phyloP scores from a whole-genome alignment of 345 rosid species.

The Clausena lansium region DNA sequence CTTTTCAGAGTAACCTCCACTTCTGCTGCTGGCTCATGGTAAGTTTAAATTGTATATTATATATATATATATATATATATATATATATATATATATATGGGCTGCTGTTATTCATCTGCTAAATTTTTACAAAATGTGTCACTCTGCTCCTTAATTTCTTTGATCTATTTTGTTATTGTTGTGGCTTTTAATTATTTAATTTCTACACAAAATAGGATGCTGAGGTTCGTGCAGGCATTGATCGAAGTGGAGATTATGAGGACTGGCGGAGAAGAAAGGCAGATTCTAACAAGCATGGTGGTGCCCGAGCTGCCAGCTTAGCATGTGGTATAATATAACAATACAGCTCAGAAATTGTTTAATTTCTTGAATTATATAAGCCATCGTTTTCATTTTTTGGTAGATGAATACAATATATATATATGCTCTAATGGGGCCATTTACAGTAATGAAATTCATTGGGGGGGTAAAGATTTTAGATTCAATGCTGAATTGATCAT shows the following conservation, averaged over 20 bases:
- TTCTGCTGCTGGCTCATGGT: too few species aligned
- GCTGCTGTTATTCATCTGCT: too few species aligned
- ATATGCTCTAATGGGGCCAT: too few species aligned
- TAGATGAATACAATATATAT: background rate
- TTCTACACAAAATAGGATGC: slow-evolving; percentile 16
- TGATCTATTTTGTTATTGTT: background rate
- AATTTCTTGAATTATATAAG: background rate
- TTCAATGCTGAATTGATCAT: too few species aligned
- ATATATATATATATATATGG: too few species aligned
- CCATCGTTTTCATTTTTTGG: background rate
- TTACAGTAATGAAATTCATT: too few species aligned
- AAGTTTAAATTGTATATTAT: too few species aligned
- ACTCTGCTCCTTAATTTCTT: background rate
- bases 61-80: too few species aligned
- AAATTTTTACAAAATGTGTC: too few species aligned
- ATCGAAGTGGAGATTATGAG: slow-evolving; percentile 25
- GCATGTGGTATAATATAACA: slow-evolving; percentile 33
- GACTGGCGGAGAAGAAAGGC: slow-evolving; percentile 53
- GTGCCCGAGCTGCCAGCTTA: slow-evolving; percentile 39
- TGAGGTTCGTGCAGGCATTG: background rate
- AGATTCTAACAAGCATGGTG: slow-evolving; percentile 42
- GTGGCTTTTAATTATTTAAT: background rate
- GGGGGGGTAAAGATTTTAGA: too few species aligned
- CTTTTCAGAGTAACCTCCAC: too few species aligned
- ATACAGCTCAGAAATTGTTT: background rate